Evolutionary conservation across 164 flowering plant genomes (phyloP), one percentile per base, ranked within the genome.

Genomic region (Aristolochia contorta): DNA sequence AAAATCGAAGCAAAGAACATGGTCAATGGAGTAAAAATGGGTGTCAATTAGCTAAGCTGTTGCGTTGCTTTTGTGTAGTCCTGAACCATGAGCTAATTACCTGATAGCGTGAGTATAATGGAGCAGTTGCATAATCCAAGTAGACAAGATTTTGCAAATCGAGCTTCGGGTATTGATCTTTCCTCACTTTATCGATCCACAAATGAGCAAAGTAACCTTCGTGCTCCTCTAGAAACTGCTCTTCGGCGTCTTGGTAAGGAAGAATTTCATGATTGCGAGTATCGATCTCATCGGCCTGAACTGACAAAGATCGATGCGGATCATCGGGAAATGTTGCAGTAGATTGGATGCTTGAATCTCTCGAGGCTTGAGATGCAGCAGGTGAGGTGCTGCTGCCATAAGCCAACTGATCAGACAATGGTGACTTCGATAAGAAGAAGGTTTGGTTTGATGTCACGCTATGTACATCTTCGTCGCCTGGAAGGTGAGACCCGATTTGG

Each of bases 91-190:
- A 58, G 23, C 20, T 37, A n/a, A 16, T 25, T 25, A 59, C 62
- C 62, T 59, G 62, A 47, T 24, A 59, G 19, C 18, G 53, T 18
- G 62, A 59, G 23, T 47, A 47, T 18, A 59, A 30, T 20, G 54
- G 62, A 25, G 53, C 27, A 45, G 62, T 59, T 47, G 62, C 62
- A 59, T 47, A 47, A 52, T 59, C 62, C 33, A 59, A 46, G 18
- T 59, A 59, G 30, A 59, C 62, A 23, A 47, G 33, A 24, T 50
- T 25, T 5, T 59, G 45, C 43, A 59, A 47, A 19, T 25, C 53
- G 22, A 59, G 54, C 54, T 47, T 59, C 6, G 62, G 62, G 41
- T 59, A 59, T 22, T 59, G 53, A 24, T 59, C 62, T 20, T 47
- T 59, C 12, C 54, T 19, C 53, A 59, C 54, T 24, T 59, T 59